phyloP scores from a whole-genome alignment of 2,329 filamentous ascomycete species.

The Paecilomyces sp. region DNA sequence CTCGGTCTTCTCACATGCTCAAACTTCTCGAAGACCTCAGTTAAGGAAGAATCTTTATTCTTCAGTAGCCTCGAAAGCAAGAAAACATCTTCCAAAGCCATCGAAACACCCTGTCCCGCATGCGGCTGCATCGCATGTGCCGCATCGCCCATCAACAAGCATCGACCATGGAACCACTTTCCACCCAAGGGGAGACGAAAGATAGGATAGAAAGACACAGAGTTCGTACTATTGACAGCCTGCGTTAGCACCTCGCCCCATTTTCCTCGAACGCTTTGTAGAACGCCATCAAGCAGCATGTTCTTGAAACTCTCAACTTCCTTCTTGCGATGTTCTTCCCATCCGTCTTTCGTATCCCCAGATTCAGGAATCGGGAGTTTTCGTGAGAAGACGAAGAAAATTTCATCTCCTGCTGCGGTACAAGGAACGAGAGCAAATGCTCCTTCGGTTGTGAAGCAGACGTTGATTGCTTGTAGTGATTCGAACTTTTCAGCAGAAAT shows the following conservation, averaged over 20 bases:
- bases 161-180: conserved; percentile 24
- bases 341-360: conserved; percentile 17
- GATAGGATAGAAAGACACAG: conserved; percentile 26
- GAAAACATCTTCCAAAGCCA: conserved; percentile 46
- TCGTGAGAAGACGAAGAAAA: conserved; percentile 23
- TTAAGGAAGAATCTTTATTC: conserved; percentile 8
- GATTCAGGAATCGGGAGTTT: conserved; percentile 15
- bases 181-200: conserved; percentile 25
- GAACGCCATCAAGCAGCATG: conserved; percentile 7
- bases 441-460: conserved; percentile 16
- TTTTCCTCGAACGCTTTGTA: conserved; percentile 7
- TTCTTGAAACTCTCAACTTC: conserved; percentile 18
- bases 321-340: conserved; percentile 18
- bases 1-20: conserved; percentile 24
- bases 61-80: conserved; percentile 19
- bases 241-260: conserved; percentile 14
- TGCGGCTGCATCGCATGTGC: conserved; percentile 28
- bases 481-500: conserved; percentile 1
- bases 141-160: conserved; percentile 27
- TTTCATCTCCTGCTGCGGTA: conserved; percentile 11
- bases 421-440: conserved; percentile 16
- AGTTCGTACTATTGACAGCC: conserved; percentile 7
- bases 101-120: conserved; percentile 46
- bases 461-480: neutral
- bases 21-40: conserved; percentile 15